phyloP scores from a whole-genome alignment of 805 yeast genomes.

The Isabelozyma heimii region DNA sequence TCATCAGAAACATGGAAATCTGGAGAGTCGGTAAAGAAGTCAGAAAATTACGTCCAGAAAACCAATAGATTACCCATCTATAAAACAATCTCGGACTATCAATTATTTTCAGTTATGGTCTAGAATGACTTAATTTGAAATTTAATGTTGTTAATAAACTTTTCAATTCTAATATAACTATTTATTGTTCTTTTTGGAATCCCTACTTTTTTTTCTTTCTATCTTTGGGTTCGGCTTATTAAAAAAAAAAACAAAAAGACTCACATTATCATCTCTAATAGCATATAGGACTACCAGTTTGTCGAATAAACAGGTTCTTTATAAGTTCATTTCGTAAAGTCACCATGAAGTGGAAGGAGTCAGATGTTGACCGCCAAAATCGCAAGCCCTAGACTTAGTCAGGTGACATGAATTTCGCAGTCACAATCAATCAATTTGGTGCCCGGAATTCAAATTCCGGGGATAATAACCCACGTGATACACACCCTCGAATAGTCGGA shows the following conservation, averaged over 20 bases:
- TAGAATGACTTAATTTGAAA: constrained; percentile 32
- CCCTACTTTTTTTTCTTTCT: constrained; percentile 14
- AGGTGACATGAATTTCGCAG: background rate
- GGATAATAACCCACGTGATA: background rate
- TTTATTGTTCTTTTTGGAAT: constrained; percentile 11
- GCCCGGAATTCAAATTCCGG: background rate
- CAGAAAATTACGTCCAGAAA: constrained; percentile 99
- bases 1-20: constrained; percentile 97
- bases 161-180: background rate
- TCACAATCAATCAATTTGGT: background rate
- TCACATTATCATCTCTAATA: constrained; percentile 4
- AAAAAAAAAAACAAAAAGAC: constrained; percentile 5
- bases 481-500: background rate
- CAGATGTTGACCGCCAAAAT: background rate
- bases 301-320: constrained; percentile 43
- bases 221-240: constrained; percentile 16
- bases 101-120: constrained; percentile 23
- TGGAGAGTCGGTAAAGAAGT: constrained; percentile 99
- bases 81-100: background rate
- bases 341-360: background rate
- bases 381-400: background rate
- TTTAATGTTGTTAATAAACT: background rate
- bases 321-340: background rate
- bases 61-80: constrained; percentile 54
- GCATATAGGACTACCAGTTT: constrained; percentile 38